phyloP scores from a whole-genome alignment of 257 asterid genomes.

The Salvia splendens region DNA sequence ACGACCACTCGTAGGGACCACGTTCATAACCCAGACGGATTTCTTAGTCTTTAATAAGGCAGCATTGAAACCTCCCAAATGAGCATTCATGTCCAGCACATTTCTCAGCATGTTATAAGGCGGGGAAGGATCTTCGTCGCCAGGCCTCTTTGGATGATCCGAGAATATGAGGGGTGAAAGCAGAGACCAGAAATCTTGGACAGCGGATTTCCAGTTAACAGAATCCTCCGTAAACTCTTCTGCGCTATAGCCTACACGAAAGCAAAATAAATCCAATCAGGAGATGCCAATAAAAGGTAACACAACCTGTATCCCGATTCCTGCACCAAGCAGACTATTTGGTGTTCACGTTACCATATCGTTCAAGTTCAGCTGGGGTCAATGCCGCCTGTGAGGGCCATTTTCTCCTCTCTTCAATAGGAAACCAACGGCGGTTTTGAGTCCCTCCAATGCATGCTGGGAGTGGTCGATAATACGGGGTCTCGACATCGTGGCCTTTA shows the following conservation, averaged over 20 bases:
- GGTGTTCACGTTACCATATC: conserved; percentile 56
- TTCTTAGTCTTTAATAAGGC: conserved; percentile 78
- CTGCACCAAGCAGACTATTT: not conserved
- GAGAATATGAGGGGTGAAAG: conserved; percentile 94
- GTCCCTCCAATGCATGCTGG: conserved; percentile 87
- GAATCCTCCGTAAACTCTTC: conserved; percentile 78
- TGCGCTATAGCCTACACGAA: conserved; percentile 53
- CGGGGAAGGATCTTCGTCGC: conserved; percentile 98
- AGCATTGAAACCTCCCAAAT: conserved; percentile 85
- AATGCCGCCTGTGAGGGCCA: conserved; percentile 80
- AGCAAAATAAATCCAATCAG: conserved; percentile 19
- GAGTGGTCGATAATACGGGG: conserved; percentile 89
- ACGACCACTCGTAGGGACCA: conserved; percentile 72
- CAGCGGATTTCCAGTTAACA: conserved; percentile 75
- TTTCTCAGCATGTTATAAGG: conserved; percentile 99
- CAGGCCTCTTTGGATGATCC: conserved; percentile 99
- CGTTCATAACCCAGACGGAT: conserved; percentile 99
- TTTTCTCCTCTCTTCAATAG: conserved; percentile 69
- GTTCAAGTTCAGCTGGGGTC: conserved; percentile 63
- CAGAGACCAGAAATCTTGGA: conserved; percentile 86
- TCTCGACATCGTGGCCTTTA: conserved; percentile 73
- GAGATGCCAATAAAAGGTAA: conserved; percentile 13
- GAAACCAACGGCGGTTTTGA: conserved; percentile 84
- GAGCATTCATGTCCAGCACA: conserved; percentile 98
- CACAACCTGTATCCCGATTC: not conserved